Evolutionary conservation across 202 grass and related monocot genomes (phyloP).

Genomic region (Carex arenaria): DNA sequence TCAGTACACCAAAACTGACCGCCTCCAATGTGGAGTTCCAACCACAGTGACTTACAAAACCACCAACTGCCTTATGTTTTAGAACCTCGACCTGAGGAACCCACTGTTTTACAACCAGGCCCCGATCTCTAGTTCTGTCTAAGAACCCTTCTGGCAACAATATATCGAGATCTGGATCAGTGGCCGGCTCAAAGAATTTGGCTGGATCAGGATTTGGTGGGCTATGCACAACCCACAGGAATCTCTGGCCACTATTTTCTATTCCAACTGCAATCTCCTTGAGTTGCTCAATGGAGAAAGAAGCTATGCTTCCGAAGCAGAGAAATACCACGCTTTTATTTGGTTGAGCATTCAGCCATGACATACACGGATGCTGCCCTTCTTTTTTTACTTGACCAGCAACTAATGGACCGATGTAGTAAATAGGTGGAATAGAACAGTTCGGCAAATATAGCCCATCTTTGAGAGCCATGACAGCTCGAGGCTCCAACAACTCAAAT

Average conservation of each 20-base stretch:
- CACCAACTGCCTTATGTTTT: constrained; percentile 31
- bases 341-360: constrained; percentile 56
- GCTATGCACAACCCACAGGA: constrained; percentile 58
- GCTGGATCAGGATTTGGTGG: neutral
- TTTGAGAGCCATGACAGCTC: constrained; percentile 21
- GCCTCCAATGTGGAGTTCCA: constrained; percentile 75
- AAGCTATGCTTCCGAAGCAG: constrained; percentile 48
- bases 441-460: constrained; percentile 32
- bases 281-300: constrained; percentile 40
- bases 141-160: constrained; percentile 58
- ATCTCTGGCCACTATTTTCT: constrained; percentile 46
- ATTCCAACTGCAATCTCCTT: constrained; percentile 47
- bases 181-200: neutral
- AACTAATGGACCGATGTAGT: constrained; percentile 54
- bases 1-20: constrained; percentile 34
- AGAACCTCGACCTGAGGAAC: constrained; percentile 61
- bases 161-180: constrained; percentile 34
- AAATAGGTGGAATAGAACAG: constrained; percentile 29
- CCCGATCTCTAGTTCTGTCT: constrained; percentile 39
- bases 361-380: constrained; percentile 32
- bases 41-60: constrained; percentile 63
- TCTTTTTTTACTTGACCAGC: neutral
- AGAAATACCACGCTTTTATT: constrained; percentile 64
- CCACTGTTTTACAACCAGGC: constrained; percentile 56
- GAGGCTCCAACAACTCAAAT: constrained; percentile 35